These are phyloP conservation scores for Fusarium domesticum DNA, from an alignment of 2,329 filamentous ascomycete genomes.

Conservation along the genomic window DNA sequence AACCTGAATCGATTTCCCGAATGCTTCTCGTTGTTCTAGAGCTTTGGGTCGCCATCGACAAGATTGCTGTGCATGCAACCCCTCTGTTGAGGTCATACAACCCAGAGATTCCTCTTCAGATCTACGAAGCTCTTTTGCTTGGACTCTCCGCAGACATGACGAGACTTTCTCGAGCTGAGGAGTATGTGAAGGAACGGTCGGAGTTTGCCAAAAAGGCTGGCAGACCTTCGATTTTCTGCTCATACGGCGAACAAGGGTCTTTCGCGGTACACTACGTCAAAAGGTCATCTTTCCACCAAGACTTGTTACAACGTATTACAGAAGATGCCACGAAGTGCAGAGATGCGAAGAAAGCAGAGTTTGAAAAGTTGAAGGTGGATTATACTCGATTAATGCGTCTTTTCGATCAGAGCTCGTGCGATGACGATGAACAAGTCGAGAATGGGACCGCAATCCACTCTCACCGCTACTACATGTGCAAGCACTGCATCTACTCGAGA, in stretches of 20 bases:
- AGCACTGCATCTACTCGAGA: slow-evolving; percentile 33
- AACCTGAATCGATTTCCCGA: slow-evolving; percentile 47
- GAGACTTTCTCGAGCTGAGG: slow-evolving; percentile 45
- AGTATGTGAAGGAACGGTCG: slow-evolving; percentile 33
- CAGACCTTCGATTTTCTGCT: slow-evolving; percentile 13
- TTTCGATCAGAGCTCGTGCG: slow-evolving; percentile 4
- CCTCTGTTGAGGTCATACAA: slow-evolving; percentile 46
- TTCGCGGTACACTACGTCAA: slow-evolving; percentile 22
- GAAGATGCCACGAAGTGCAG: slow-evolving; percentile 28
- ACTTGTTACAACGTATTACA: slow-evolving; percentile 38
- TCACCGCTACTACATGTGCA: slow-evolving; percentile 31
- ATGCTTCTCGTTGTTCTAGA: slow-evolving; percentile 57
- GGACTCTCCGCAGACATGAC: slow-evolving; percentile 43
- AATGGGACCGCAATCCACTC: neutral
- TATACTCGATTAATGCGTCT: neutral
- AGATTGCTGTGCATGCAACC: slow-evolving; percentile 37
- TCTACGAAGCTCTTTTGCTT: slow-evolving; percentile 47
- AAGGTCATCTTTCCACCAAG: slow-evolving; percentile 33
- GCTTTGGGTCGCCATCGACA: slow-evolving; percentile 58
- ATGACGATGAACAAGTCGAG: slow-evolving; percentile 1
- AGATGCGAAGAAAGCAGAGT: slow-evolving; percentile 11
- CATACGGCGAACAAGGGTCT: slow-evolving; percentile 13
- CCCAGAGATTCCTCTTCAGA: slow-evolving; percentile 38
- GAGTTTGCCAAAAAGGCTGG: neutral
- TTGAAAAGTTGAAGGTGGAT: slow-evolving; percentile 11